A percentile compares a stretch with the other conserved stretches of the same genome.
Conservation (phyloP, 495 filamentous ascomycete species). For the Penicillium herquei region DNA sequence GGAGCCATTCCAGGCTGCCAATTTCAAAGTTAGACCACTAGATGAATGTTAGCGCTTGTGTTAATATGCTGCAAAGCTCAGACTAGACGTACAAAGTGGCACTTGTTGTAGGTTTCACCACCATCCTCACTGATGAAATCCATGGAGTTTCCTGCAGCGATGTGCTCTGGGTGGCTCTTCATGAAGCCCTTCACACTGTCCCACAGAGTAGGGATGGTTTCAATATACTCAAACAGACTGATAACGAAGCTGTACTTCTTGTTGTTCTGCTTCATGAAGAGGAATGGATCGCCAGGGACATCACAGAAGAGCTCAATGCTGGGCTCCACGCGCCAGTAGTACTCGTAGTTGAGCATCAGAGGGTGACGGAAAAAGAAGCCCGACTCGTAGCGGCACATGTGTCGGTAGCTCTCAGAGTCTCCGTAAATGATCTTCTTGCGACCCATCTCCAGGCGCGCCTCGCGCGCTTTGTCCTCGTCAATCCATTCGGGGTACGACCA, state of each 20-base stretch:
- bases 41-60: constrained; percentile 2
- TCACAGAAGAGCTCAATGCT: constrained; percentile 88
- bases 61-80: neutral
- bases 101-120: constrained; percentile 89
- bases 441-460: constrained; percentile 81
- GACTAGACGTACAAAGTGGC: constrained; percentile 76
- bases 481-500: constrained; percentile 90
- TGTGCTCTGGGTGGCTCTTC: constrained; percentile 80
- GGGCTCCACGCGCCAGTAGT: constrained; percentile 91
- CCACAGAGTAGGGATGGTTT: constrained; percentile 96
- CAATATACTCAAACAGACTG: constrained; percentile 90
- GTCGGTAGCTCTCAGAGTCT: constrained; percentile 85
- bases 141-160: constrained; percentile 82
- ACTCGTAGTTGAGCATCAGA: constrained; percentile 81
- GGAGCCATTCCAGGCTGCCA: constrained; percentile 78
- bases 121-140: constrained; percentile 86
- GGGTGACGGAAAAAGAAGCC: constrained; percentile 90
- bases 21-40: constrained; percentile 95
- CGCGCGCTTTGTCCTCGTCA: constrained; percentile 77
- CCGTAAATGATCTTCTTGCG: constrained; percentile 90
- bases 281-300: constrained; percentile 79
- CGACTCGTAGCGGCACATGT: constrained; percentile 93
- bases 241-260: constrained; percentile 91
- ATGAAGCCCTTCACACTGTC: constrained; percentile 91
- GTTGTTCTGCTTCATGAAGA: constrained; percentile 80